Evolutionary conservation across 2,329 filamentous ascomycete genomes (phyloP), one percentile per base, ranked within the genome.

Genomic region (Hymenoscyphus linearis): DNA sequence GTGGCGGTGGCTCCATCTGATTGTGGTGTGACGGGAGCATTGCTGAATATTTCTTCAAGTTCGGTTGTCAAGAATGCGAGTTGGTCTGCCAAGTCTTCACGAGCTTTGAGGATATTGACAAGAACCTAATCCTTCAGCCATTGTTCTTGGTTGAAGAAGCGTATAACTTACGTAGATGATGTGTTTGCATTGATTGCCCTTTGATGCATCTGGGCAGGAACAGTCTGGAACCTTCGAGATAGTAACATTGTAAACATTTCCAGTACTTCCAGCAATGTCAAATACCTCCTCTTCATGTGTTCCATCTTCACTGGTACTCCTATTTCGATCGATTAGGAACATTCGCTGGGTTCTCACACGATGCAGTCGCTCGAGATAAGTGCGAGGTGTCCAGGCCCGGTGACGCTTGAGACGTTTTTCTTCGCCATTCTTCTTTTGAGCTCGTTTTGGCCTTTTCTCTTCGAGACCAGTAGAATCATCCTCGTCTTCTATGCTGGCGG

Each of bases 151-250:
- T 6, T 12, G 6, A 22, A 14, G n/a, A 55, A 44, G 35, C 62
- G 62, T 63, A 36, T 5, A 25, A 63, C 64, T 63, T 75, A 82
- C 82, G 68, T 85, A 86, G 53, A 83, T 73, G 52, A 86, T 80
- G 66, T 87, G 85, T 69, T 87, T 87, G 78, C 85, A 88, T 67
- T 85, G 81, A 52, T 83, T 81, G 4, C 83, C 81, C 61, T 82
- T 82, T 36, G 54, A 63, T 27, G 59, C 75, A 70, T 85, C 80
- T 0, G 82, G 82, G 69, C 84, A 86, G 60, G 77, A 77, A 71
- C 84, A 86, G 5, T 66, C 74, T 0, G 84, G 83, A 12, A 77
- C 67, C 58, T 80, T 79, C 61, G 74, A 72, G 58, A 88, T 81
- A 12, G 72, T 76, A 36, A 85, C 78, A n/a, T 76, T 80, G 72